These are phyloP conservation scores for Thelonectria discophora DNA, from an alignment of 2,329 filamentous ascomycete species.

Conservation along the genomic window DNA sequence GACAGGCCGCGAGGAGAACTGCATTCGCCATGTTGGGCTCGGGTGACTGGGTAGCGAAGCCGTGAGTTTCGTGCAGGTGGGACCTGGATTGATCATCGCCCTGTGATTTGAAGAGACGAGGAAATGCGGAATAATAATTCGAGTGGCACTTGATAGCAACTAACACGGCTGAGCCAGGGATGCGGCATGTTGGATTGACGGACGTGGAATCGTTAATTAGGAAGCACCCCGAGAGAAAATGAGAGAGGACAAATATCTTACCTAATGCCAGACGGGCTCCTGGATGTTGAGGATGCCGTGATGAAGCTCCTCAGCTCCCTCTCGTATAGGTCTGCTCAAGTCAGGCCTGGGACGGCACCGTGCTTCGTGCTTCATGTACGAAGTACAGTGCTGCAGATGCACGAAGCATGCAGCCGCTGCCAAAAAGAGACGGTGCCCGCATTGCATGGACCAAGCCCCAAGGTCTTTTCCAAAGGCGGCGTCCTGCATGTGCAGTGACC, in stretches of 20 bases:
- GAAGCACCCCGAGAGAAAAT: not conserved
- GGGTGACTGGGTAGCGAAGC: slow-evolving; percentile 19
- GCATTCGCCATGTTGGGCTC: slow-evolving; percentile 19
- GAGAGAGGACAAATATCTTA: not conserved
- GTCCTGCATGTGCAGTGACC: slow-evolving; percentile 14
- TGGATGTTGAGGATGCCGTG: not conserved
- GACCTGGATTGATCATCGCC: slow-evolving; percentile 1
- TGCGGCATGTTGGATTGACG: not conserved
- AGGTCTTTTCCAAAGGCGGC: not conserved
- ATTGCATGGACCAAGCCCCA: slow-evolving; percentile 8
- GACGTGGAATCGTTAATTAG: not conserved
- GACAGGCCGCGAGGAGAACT: slow-evolving; percentile 25
- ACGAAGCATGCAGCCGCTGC: slow-evolving; percentile 13
- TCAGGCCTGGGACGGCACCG: not conserved
- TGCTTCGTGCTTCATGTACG: slow-evolving; percentile 12
- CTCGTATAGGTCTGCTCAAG: not conserved
- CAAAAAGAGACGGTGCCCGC: slow-evolving; percentile 4
- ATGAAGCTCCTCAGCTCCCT: slow-evolving; percentile 8
- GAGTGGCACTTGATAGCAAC: not conserved
- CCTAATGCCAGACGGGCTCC: not conserved
- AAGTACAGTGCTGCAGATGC: slow-evolving; percentile 4
- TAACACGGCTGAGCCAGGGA: not conserved
- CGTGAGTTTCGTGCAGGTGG: slow-evolving; percentile 26
- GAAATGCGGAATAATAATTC: not conserved
- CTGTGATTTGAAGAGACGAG: not conserved